Evolutionary conservation across 257 asterid species (phyloP), one percentile per base, ranked within the genome.

Genomic region (Pogostemon cablin): DNA sequence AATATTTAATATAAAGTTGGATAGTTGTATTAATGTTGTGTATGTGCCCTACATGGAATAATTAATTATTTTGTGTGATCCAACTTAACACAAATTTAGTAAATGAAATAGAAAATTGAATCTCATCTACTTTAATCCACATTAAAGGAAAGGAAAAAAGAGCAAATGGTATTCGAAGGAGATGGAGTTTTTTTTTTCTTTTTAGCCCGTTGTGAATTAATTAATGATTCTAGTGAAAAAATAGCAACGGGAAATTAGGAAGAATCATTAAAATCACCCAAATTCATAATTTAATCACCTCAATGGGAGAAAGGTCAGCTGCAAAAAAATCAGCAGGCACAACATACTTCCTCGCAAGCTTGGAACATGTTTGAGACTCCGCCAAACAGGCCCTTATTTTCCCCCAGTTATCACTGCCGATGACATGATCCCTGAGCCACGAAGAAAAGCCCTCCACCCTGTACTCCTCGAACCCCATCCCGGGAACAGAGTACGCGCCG

Each of bases 381-480:
- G 83, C 90, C 95, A 93, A 81, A 84, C 99, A 93, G 3, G 87
- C 82, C 91, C 95, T 89, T 62, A 93, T 89, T 20, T 80, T 83
- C 74, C 82, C 89, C 98, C 98, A 93, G 9, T 75, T 89, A 50
- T 82, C 86, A 39, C 72, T 50, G 9, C 80, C 71, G 0, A 88
- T 82, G 49, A 93, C 60, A 60, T 81, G 96, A 40, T 87, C 74
- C 79, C 96, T 81, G 9, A 93, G 77, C 98, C 96, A 89, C 2
- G 89, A 66, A 3, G 97, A 91, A 70, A 62, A 93, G 2, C 96
- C 95, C 0, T 62, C 82, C 38, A 93, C 86, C 72, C 95, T 59
- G 78, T 87, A 93, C 82, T 93, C 99, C 17, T 56, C 68, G 71
- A 80, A 91, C 0, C 54, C 89, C 59, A 68, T 69, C 0, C 95